Evolutionary conservation across 768 basidiomycete genomes (phyloP), one percentile per base, ranked within the genome.

Genomic region (Sarcodon sp.): DNA sequence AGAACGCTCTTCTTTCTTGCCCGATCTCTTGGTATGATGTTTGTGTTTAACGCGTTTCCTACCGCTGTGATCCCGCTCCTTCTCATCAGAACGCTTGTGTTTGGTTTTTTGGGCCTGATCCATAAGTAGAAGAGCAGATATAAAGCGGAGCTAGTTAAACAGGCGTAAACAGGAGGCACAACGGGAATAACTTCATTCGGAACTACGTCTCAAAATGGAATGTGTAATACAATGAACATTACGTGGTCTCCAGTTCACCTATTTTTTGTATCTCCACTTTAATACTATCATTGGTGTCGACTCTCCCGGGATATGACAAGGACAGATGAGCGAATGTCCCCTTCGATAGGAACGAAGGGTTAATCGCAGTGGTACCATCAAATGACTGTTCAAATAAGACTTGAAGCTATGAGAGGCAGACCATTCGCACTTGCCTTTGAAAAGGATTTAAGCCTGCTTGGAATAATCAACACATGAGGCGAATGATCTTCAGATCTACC

Each of bases 401-500:
- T 33, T 12, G 13, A 31, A 16, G 34, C 46, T 18, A 9, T 15
- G 12, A 41, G 9, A 9, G 31, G 16, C 1, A 27, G 21, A 39
- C 9, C 18, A 44, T 32, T 37, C 9, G 36, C 54, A 54, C 69
- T 36, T 18, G 89, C 92, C 76, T 91, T 94, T 13, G 79, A 72
- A 60, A 98, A 98, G 15, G 92, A 84, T 63, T 88, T 92, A 46
- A 98, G 69, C 45, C 81, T 74, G 61, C 91, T 93, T 0, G 96
- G 91, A 1, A 93, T 59, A 43, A 99, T 76, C 38, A 98, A 67
- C 4, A 98, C 76, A 59, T 94, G 87, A 1, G 91, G 93, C 0
- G 78, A 79, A 45, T 65, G 67, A 31, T 72, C 72, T 4, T 73
- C 58, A 7, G 49, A 55, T 3, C 51, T 58, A 12, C 61, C 62